Conservation (phyloP, 2,329 filamentous ascomycete genomes). For the Alternaria dauci region DNA sequence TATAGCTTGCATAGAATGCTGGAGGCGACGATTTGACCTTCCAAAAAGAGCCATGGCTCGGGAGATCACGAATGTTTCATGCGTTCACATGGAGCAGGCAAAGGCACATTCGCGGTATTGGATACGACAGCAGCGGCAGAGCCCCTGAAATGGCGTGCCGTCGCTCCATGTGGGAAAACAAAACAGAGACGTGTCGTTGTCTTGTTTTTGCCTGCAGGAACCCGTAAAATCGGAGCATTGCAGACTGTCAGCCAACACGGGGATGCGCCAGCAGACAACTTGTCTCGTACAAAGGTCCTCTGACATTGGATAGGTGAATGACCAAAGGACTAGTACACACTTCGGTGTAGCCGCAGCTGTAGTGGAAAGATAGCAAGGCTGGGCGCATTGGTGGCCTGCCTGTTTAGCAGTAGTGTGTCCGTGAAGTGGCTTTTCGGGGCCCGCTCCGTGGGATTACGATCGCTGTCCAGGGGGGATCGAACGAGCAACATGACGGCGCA, state of each 20-base stretch:
- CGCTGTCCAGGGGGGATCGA: slow-evolving; percentile 1
- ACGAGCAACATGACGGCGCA: neutral
- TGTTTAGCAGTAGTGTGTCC: slow-evolving; percentile 16
- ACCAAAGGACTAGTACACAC: slow-evolving; percentile 3
- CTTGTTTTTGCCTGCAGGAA: slow-evolving; percentile 25
- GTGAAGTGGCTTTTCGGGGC: slow-evolving; percentile 1
- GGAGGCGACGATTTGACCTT: slow-evolving; percentile 23
- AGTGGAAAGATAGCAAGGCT: slow-evolving; percentile 20
- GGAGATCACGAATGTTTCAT: slow-evolving; percentile 13
- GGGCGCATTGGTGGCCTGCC: slow-evolving; percentile 27
- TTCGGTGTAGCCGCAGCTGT: slow-evolving; percentile 12
- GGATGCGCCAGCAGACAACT: slow-evolving; percentile 3
- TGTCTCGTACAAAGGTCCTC: neutral
- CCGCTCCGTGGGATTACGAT: slow-evolving; percentile 7
- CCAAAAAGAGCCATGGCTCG: slow-evolving; percentile 20
- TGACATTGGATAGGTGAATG: slow-evolving; percentile 9
- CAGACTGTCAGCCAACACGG: slow-evolving; percentile 14
- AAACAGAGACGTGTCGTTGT: neutral
- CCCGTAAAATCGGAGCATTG: slow-evolving; percentile 19
- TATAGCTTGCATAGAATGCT: slow-evolving; percentile 21
- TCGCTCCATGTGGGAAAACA: neutral
- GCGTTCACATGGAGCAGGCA: slow-evolving; percentile 11
- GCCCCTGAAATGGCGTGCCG: slow-evolving; percentile 3
- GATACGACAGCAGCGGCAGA: neutral
- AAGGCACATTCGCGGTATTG: neutral